Evolutionary conservation across 345 rosid species (phyloP).

Genomic region (Aegle marmelos): DNA sequence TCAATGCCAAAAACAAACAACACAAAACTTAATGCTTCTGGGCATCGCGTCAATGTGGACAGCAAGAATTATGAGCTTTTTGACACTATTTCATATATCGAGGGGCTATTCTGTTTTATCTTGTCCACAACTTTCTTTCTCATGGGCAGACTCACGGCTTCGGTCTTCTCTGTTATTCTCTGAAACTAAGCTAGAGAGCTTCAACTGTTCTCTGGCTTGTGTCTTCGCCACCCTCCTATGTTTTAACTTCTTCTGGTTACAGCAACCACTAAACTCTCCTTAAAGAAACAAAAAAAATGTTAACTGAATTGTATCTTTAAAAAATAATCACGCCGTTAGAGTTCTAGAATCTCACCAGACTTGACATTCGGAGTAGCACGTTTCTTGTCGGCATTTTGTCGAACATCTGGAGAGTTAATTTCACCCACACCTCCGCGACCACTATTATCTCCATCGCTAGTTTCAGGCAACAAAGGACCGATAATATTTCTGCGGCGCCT

Average conservation of each 20-base stretch:
- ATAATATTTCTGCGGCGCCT: constrained; percentile 44
- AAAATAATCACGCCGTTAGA: neutral
- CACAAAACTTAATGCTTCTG: neutral
- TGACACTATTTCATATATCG: neutral
- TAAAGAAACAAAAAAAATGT: neutral
- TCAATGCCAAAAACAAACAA: no score
- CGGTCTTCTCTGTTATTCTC: constrained; percentile 5
- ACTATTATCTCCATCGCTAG: neutral
- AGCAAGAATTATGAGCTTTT: neutral
- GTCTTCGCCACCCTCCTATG: constrained; percentile 58
- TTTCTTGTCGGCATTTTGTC: constrained; percentile 45
- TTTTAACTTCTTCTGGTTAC: constrained; percentile 41
- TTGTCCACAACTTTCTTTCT: neutral
- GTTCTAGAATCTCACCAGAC: constrained; percentile 5
- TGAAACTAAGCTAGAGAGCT: neutral
- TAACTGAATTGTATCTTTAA: neutral
- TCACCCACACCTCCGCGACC: neutral
- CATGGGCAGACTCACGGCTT: neutral
- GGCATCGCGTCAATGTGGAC: neutral
- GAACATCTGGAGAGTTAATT: constrained; percentile 37
- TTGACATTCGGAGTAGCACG: constrained; percentile 6
- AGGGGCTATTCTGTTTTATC: neutral
- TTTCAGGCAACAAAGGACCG: constrained; percentile 58
- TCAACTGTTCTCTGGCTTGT: constrained; percentile 32
- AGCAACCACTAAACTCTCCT: constrained; percentile 20